Percentiles rank a stretch among this genome's conserved stretches.
Evolutionary conservation across 2,329 filamentous ascomycete genomes (phyloP).

Genomic region (Colletotrichum navitas): DNA sequence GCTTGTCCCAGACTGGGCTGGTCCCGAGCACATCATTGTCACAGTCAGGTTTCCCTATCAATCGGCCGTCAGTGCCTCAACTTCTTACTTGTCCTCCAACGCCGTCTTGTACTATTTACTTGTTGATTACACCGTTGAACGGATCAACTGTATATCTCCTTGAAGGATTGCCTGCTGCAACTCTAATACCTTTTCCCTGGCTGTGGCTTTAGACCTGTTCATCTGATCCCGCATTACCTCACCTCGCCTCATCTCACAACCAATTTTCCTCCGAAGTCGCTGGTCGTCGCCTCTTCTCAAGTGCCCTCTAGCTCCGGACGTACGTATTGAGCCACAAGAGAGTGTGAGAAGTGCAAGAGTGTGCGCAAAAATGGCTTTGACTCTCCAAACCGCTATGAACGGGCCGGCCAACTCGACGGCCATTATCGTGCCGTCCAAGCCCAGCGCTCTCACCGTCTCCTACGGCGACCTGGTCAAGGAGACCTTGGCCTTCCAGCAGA

Average conservation of each 20-base stretch:
- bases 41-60: constrained; percentile 28
- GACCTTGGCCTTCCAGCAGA: constrained; percentile 78
- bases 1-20: constrained; percentile 38
- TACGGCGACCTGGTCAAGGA: constrained; percentile 77
- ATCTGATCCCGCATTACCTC: neutral
- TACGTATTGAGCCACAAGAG: constrained; percentile 3
- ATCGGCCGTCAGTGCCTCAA: constrained; percentile 19
- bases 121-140: constrained; percentile 17
- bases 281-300: constrained; percentile 28
- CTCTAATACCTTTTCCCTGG: neutral
- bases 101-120: constrained; percentile 3
- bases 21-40: constrained; percentile 39
- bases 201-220: constrained; percentile 3
- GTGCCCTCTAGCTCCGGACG: constrained; percentile 19
- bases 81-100: constrained; percentile 16
- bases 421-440: constrained; percentile 79
- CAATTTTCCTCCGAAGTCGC: constrained; percentile 33
- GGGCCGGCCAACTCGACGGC: constrained; percentile 64
- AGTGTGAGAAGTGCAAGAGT: neutral
- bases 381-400: constrained; percentile 65
- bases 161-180: neutral
- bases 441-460: constrained; percentile 72
- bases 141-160: neutral
- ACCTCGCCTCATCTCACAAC: constrained; percentile 9
- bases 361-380: constrained; percentile 53